Evolutionary conservation across 768 basidiomycete genomes (phyloP).

Genomic region (Hypsizygus marmoreus): DNA sequence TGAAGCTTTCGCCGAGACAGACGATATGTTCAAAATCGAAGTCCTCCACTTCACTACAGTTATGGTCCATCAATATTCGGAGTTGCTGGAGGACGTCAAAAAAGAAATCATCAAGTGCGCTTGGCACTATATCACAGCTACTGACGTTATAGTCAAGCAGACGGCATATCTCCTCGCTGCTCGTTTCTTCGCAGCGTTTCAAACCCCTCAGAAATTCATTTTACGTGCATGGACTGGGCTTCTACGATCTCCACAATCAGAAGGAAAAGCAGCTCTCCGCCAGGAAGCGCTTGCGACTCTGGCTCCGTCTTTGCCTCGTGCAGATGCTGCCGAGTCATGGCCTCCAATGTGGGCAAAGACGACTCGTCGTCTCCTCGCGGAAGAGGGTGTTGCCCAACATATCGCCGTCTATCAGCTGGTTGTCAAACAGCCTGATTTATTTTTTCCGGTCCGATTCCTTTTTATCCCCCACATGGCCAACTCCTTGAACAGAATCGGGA

Average conservation of each 20-base stretch:
- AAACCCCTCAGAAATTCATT: constrained; percentile 89
- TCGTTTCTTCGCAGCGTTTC: constrained; percentile 87
- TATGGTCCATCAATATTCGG: constrained; percentile 81
- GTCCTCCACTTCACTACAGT: constrained; percentile 86
- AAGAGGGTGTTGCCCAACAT: constrained; percentile 77
- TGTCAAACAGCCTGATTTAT: constrained; percentile 86
- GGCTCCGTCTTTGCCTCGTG: constrained; percentile 75
- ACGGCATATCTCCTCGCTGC: constrained; percentile 89
- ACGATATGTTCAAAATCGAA: constrained; percentile 90
- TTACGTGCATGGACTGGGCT: constrained; percentile 89
- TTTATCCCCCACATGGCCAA: constrained; percentile 95
- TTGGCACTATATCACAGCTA: constrained; percentile 79
- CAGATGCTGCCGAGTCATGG: constrained; percentile 57
- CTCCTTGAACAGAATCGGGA: constrained; percentile 85
- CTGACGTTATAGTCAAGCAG: constrained; percentile 92
- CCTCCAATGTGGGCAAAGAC: constrained; percentile 84
- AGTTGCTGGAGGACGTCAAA: constrained; percentile 77
- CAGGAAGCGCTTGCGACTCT: constrained; percentile 86
- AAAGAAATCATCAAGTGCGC: constrained; percentile 94
- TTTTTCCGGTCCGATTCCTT: constrained; percentile 89
- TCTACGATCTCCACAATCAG: constrained; percentile 69
- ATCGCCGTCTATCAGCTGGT: constrained; percentile 91
- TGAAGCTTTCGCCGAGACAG: constrained; percentile 53
- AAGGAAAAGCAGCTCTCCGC: constrained; percentile 77
- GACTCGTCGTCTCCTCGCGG: constrained; percentile 81